Evolutionary conservation across 2,329 filamentous ascomycete species (phyloP), one percentile per base, ranked within the genome.

Genomic region (Diaporthe vexans): DNA sequence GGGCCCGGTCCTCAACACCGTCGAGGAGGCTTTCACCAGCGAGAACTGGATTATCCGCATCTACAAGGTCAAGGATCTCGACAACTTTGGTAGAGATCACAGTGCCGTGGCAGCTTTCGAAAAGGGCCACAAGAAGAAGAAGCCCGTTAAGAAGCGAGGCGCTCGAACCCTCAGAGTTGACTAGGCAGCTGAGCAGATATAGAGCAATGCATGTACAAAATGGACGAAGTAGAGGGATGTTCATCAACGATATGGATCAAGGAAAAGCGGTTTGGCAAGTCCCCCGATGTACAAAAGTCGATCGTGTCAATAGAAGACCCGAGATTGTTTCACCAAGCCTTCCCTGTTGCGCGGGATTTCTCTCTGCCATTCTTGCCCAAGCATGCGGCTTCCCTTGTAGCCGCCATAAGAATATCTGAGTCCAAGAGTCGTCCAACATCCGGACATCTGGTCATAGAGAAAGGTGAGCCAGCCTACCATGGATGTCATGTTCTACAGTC

Each of bases 41-140:
- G 97, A 99, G 88, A 99, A 99, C 90, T 99, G 97, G 97, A 99
- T 99, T 84, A 98, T 99, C 82, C 91, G 97, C 77, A 98, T 99
- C 81, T 99, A 98, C 90, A 99, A 99, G 90, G 97, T 99, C 86
- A 99, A 99, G 88, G 95, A 98, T 80, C 92, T 98, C 75, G 97
- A 99, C 87, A 98, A 98, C 83, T 88, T 99, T 78, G 96, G 95
- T 72, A 92, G 97, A 82, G 95, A 98, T 80, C 96, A 98, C 82
- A 90, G 90, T 7, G 84, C 89, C 0, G 91, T 87, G 2, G 87
- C 89, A 40, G 90, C 92, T 9, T 96, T 96, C 81, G 93, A 95
- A 76, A 92, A 91, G 81, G 94, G 94, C 51, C 91, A 93, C 84
- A 95, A 95, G 90, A 95, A 94, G 90, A 95, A 94, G 92, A 93